Conservation (phyloP, 1,139 yeast species). For the Kurtzmaniella quercitrusa region DNA sequence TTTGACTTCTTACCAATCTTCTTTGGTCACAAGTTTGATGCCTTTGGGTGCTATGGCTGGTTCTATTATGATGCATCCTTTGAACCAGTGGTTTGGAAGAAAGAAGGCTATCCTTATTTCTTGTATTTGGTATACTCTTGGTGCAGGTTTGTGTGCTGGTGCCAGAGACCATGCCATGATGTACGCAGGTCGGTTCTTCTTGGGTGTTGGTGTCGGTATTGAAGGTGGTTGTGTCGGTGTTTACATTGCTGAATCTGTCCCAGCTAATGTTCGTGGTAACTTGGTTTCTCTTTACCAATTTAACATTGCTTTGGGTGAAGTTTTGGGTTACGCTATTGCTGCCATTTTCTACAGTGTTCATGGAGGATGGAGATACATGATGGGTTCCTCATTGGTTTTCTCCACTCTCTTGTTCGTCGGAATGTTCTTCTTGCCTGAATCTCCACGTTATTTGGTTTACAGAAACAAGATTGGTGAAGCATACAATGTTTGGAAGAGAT, state of each 20-base stretch:
- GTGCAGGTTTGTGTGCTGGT: constrained; percentile 53
- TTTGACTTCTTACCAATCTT: constrained; percentile 31
- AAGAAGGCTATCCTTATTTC: constrained; percentile 49
- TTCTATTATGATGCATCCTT: constrained; percentile 44
- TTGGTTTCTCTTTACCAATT: constrained; percentile 56
- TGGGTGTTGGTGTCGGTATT: constrained; percentile 51
- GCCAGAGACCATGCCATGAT: constrained; percentile 37
- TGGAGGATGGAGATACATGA: constrained; percentile 60
- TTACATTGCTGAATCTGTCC: constrained; percentile 57
- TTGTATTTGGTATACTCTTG: constrained; percentile 53
- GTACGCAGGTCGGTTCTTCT: constrained; percentile 53
- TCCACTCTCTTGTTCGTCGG: constrained; percentile 49
- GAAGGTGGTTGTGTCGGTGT: constrained; percentile 61
- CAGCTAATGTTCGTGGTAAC: constrained; percentile 54
- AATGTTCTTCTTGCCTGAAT: constrained; percentile 45
- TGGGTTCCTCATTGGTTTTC: constrained; percentile 54
- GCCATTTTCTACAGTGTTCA: constrained; percentile 52
- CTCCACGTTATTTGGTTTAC: constrained; percentile 51
- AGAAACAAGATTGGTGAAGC: constrained; percentile 50
- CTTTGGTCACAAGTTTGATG: constrained; percentile 52
- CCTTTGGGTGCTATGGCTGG: constrained; percentile 60
- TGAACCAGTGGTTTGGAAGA: constrained; percentile 51
- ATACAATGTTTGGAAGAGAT: constrained; percentile 51
- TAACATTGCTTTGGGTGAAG: constrained; percentile 56
- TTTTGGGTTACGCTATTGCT: constrained; percentile 52